Evolutionary conservation across 2,329 filamentous ascomycete genomes (phyloP).

Genomic region (Aspergillus puulaauensis): DNA sequence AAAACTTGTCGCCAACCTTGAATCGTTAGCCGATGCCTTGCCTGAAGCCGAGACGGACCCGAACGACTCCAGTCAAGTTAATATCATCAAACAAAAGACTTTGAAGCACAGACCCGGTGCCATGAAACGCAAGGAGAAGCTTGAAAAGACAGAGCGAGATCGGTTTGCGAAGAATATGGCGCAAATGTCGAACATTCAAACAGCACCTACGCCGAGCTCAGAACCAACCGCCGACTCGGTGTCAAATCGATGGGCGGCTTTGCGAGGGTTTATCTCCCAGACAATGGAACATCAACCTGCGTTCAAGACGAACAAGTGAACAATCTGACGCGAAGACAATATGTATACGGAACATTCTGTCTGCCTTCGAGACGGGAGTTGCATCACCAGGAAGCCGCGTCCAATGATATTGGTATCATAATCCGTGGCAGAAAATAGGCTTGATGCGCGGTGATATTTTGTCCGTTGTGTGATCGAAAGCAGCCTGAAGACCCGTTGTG

Average conservation of each 20-base stretch:
- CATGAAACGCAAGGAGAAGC: constrained; percentile 75
- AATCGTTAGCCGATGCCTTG: constrained; percentile 76
- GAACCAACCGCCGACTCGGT: constrained; percentile 36
- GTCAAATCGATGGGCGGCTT: constrained; percentile 71
- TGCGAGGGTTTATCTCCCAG: constrained; percentile 78
- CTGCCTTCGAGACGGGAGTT: neutral
- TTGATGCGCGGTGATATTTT: neutral
- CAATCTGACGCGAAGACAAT: neutral
- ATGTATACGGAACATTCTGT: neutral
- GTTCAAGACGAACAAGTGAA: constrained; percentile 52
- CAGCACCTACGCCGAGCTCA: constrained; percentile 25
- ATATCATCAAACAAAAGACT: constrained; percentile 72
- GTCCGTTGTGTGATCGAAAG: neutral
- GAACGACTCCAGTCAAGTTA: constrained; percentile 54
- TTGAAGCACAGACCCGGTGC: constrained; percentile 74
- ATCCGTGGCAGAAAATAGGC: neutral
- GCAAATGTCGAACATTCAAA: constrained; percentile 56
- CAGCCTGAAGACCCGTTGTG: neutral
- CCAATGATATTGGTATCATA: neutral
- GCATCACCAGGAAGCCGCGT: neutral
- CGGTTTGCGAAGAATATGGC: constrained; percentile 83
- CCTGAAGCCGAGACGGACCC: constrained; percentile 59
- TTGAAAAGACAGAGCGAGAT: constrained; percentile 79
- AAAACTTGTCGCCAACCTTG: constrained; percentile 74
- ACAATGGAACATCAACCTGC: constrained; percentile 88